Percentiles rank a stretch among this genome's conserved stretches.
Evolutionary conservation across 257 asterid species (phyloP).

Genomic region (Solanum ossicruentum): DNA sequence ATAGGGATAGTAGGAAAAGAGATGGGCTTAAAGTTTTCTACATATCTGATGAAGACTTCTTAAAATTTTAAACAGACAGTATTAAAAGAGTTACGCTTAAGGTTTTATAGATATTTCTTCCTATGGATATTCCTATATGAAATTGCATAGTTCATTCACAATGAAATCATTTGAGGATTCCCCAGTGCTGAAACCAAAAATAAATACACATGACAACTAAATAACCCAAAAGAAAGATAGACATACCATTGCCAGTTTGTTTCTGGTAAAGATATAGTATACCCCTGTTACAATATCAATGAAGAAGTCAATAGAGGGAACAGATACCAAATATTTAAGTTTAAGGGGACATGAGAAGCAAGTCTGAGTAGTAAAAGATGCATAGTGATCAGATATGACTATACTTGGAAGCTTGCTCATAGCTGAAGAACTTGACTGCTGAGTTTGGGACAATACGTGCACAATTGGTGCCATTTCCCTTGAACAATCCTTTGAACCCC

Average conservation of each 20-base stretch:
- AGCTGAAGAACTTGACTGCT: constrained; percentile 99
- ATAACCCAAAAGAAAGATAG: background rate
- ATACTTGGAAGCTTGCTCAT: constrained; percentile 98
- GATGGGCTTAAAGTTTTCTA: background rate
- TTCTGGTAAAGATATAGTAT: constrained; percentile 55
- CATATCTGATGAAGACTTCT: background rate
- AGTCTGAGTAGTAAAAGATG: background rate
- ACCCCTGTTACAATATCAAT: constrained; percentile 46
- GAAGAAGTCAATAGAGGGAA: constrained; percentile 10
- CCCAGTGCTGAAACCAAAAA: background rate
- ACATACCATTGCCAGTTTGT: constrained; percentile 75
- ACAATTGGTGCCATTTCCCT: constrained; percentile 91
- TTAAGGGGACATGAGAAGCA: background rate
- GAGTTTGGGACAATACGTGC: constrained; percentile 94
- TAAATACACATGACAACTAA: background rate
- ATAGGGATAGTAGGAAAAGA: background rate
- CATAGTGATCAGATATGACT: constrained; percentile 5
- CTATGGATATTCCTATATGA: background rate
- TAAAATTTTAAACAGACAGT: background rate
- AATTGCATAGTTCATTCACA: background rate
- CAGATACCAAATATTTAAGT: background rate
- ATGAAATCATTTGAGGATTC: background rate
- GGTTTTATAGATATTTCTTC: background rate
- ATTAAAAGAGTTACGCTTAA: background rate
- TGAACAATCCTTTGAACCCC: constrained; percentile 69